A percentile compares a stretch with the other conserved stretches of the same genome.
Conservation (phyloP, 2,329 filamentous ascomycete genomes). For the Chaetomium globosum region DNA sequence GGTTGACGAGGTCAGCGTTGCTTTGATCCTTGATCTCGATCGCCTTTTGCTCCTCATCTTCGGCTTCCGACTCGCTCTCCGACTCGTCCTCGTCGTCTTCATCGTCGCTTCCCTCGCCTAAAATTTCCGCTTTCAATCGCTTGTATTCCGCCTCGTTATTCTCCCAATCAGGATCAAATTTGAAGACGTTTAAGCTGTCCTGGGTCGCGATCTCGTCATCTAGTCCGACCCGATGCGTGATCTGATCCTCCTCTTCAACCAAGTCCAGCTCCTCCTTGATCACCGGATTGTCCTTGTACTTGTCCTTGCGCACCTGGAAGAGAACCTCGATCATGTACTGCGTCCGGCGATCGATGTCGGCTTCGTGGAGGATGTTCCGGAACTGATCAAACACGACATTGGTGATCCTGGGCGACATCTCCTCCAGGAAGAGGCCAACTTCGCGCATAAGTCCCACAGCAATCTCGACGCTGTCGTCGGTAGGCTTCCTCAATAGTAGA, state of each 20-base stretch:
- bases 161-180: conserved; percentile 86
- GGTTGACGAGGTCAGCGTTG: conserved; percentile 91
- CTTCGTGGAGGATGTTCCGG: conserved; percentile 91
- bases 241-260: conserved; percentile 97
- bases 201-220: conserved; percentile 84
- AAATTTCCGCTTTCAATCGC: conserved; percentile 86
- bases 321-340: conserved; percentile 99
- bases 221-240: conserved; percentile 82
- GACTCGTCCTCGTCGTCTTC: conserved; percentile 68
- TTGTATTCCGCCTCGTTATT: conserved; percentile 89
- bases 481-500: conserved; percentile 90
- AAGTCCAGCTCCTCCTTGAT: conserved; percentile 91
- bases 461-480: conserved; percentile 96
- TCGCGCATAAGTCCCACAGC: conserved; percentile 91
- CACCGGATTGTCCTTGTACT: conserved; percentile 91
- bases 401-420: conserved; percentile 88
- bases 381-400: conserved; percentile 95
- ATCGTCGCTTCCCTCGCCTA: conserved; percentile 88
- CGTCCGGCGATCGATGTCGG: conserved; percentile 95
- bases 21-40: conserved; percentile 98
- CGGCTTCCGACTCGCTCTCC: conserved; percentile 70
- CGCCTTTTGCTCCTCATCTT: conserved; percentile 75
- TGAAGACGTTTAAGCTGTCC: conserved; percentile 92
- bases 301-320: conserved; percentile 94
- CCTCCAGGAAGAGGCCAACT: conserved; percentile 90